Conservation (phyloP, 768 basidiomycete species). For the Suillus luteus region DNA sequence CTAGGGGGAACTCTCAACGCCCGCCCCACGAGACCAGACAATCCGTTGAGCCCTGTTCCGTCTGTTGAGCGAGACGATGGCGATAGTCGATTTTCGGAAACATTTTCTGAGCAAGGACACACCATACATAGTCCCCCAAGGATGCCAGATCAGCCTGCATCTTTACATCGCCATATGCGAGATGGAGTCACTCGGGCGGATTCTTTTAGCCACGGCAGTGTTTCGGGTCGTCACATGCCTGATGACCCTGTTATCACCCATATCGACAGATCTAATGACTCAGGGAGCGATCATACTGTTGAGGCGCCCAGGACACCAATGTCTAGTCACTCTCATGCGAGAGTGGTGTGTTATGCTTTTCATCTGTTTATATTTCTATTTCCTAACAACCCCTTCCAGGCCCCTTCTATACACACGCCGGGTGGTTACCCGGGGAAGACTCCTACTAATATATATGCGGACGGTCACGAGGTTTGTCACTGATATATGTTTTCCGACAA, state of each 20-base stretch:
- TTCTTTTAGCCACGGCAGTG: constrained; percentile 24
- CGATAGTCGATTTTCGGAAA: constrained; percentile 22
- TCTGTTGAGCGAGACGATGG: constrained; percentile 24
- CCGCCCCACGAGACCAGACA: constrained; percentile 28
- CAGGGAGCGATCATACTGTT: constrained; percentile 35
- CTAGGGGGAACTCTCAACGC: constrained; percentile 37
- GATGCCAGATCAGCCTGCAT: constrained; percentile 26
- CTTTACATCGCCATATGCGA: constrained; percentile 3
- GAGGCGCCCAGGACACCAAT: constrained; percentile 28
- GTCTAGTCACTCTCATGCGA: constrained; percentile 24
- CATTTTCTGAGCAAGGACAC: constrained; percentile 27
- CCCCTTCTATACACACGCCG: constrained; percentile 15
- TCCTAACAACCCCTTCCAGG: constrained; percentile 22
- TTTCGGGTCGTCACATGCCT: constrained; percentile 11
- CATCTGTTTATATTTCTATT: background rate
- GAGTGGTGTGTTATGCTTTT: constrained; percentile 26
- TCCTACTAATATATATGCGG: constrained; percentile 35
- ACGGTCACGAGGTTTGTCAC: constrained; percentile 21
- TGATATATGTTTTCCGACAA: constrained; percentile 8
- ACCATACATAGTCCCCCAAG: constrained; percentile 22
- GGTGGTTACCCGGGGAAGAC: constrained; percentile 17
- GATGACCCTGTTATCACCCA: constrained; percentile 27
- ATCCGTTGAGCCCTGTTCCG: constrained; percentile 18
- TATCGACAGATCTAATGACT: constrained; percentile 21
- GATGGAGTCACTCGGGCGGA: constrained; percentile 16